A percentile compares a stretch with the other conserved stretches of the same genome.
These are phyloP conservation scores for Rhynchospora breviuscula DNA, from an alignment of 176 grass and related monocot genomes.

Conservation along the genomic window DNA sequence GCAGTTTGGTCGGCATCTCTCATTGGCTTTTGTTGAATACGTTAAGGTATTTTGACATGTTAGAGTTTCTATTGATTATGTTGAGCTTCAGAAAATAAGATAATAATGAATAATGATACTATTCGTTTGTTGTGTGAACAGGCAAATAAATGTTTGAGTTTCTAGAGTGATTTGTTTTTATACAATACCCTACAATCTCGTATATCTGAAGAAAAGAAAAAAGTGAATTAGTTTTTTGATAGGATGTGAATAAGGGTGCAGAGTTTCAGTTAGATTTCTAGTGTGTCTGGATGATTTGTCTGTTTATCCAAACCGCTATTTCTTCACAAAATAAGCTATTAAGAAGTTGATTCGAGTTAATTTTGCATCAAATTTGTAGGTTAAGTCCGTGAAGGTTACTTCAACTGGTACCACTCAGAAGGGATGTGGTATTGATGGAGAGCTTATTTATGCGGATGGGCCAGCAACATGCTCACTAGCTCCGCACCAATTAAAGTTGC, in stretches of 20 bases:
- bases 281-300: constrained; percentile 8
- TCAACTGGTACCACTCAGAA: constrained; percentile 52
- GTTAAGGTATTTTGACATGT: constrained; percentile 58
- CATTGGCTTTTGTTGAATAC: constrained; percentile 85
- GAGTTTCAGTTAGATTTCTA: not conserved
- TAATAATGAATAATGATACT: not conserved
- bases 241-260: not conserved
- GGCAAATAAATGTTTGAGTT: not conserved
- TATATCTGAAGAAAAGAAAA: not conserved
- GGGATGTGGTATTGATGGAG: constrained; percentile 70
- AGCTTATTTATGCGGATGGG: constrained; percentile 52
- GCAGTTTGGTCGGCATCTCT: constrained; percentile 75
- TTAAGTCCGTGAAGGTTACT: constrained; percentile 68
- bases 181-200: not conserved
- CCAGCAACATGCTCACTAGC: constrained; percentile 58
- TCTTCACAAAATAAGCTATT: not conserved
- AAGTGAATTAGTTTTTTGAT: not conserved
- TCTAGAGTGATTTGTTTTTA: not conserved
- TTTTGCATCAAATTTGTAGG: constrained; percentile 41
- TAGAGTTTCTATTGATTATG: not conserved
- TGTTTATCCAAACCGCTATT: not conserved
- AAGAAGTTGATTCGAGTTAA: not conserved
- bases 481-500: constrained; percentile 54
- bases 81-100: not conserved
- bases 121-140: not conserved